Base-by-base conservation (phyloP, 208 protist species). In the Trypanosoma lewisi region DNA sequence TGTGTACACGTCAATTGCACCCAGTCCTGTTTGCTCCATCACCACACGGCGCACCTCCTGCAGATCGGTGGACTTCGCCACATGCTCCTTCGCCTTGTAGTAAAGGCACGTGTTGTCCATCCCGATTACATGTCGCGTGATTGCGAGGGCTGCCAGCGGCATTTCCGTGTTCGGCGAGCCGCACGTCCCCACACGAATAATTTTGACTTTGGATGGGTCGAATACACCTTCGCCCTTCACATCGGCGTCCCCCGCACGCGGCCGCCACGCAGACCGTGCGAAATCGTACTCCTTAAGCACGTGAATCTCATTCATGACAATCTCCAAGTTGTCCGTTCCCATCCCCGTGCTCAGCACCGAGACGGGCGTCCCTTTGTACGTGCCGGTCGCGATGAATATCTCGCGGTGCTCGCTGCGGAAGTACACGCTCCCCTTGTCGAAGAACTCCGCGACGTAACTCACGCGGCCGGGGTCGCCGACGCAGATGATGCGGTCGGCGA, bases 31-130 rank as follows among this genome's bases (percentile, higher is more conserved):
- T 25, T 75, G 39, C 30, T 65, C 67, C 55, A 73, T 67, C 39
- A 53, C 31, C 44, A 73, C 51, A 14, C 59, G 70, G 19, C 72
- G 55, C 30, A 91, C 68, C 67, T 74, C 70, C 57, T 81, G 41
- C 59, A 82, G 65, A 47, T 83, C 77, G 17, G 42, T 36, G 11
- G 55, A 74, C 50, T 59, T n/a, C 59, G 55, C 65, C 36, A 74
- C 47, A 59, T 36, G 42, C 16, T 48, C 52, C 5, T 63, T 50
- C 6, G 72, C 57, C 23, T 71, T 59, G 72, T 91, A 91, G 71
- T 85, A 91, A 42, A 87, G 82, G 42, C 79, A 80, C 9, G 85
- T 91, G 77, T 91, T 91, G 77, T 91, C 85, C 78, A 89, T 84
- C 42, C 82, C 82, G 14, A 92, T 73, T 19, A 55, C 75, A 56